Evolutionary conservation across 495 filamentous ascomycete genomes (phyloP).

Genomic region (Margaritispora aquatica): DNA sequence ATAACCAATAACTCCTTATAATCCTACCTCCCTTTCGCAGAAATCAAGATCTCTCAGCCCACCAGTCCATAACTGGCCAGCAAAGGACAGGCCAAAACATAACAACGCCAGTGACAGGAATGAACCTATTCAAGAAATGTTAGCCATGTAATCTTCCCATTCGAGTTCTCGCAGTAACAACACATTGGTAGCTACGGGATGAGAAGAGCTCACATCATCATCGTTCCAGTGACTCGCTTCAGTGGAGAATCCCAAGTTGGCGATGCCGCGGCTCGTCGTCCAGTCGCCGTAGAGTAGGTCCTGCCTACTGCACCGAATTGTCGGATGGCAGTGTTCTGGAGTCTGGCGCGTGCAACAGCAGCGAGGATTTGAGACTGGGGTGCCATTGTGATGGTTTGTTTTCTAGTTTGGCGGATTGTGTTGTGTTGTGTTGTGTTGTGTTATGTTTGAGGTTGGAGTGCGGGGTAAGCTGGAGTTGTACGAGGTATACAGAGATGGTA

Average conservation of each 20-base stretch:
- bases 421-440: neutral
- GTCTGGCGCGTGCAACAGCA: constrained; percentile 3
- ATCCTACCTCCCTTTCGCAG: neutral
- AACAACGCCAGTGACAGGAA: constrained; percentile 14
- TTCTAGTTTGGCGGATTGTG: neutral
- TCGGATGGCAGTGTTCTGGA: neutral
- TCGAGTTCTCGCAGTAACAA: too few species aligned
- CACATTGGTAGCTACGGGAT: neutral
- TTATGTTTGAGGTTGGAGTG: neutral
- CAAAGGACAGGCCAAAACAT: constrained; percentile 21
- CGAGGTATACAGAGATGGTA: too few species aligned
- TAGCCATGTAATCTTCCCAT: neutral
- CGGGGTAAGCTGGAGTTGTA: neutral
- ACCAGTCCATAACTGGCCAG: constrained; percentile 14
- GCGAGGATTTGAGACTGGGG: neutral
- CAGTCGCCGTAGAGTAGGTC: neutral
- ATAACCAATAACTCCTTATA: too few species aligned
- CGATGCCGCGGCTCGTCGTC: neutral
- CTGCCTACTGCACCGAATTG: neutral
- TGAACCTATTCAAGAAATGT: constrained; percentile 9
- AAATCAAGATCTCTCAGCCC: constrained; percentile 3
- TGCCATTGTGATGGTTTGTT: neutral
- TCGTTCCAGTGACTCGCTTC: constrained; percentile 11
- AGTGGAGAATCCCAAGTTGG: constrained; percentile 16
- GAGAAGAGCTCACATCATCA: constrained; percentile 17